These are phyloP conservation scores for Thalia dealbata DNA, from an alignment of 176 grass and related monocot genomes.

Conservation along the genomic window DNA sequence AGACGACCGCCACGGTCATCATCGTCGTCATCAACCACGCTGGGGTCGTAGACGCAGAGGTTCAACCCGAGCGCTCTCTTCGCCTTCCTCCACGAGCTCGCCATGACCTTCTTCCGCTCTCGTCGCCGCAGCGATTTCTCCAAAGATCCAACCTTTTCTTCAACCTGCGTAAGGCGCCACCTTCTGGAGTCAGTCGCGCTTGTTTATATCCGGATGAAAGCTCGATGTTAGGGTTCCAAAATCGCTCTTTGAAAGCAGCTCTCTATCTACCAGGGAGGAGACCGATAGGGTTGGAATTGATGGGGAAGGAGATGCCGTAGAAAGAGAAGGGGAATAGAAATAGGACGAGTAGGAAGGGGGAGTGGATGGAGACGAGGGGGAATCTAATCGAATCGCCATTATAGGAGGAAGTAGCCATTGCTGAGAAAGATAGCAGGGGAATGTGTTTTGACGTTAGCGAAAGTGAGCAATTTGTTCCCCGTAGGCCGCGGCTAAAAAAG, in stretches of 20 bases:
- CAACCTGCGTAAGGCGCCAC: not conserved
- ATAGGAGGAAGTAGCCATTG: no score
- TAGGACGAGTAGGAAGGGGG: no score
- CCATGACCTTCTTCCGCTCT: not conserved
- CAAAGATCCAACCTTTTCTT: not conserved
- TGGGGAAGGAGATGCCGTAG: not conserved
- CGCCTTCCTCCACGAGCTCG: not conserved
- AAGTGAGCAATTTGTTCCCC: no score
- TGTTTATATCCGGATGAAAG: not conserved
- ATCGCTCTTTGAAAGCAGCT: not conserved
- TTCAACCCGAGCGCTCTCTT: not conserved
- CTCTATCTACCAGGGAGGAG: not conserved
- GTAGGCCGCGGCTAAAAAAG: no score
- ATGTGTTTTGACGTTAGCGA: no score
- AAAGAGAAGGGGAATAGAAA: no score
- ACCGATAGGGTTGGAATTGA: not conserved
- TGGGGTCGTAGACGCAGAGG: slow-evolving; percentile 1
- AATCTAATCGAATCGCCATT: no score
- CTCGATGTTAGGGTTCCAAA: not conserved
- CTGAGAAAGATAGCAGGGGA: no score
- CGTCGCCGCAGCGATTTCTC: not conserved
- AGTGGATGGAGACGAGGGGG: no score
- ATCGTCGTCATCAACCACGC: not conserved
- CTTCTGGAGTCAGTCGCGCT: not conserved
- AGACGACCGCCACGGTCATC: no score